A percentile compares a stretch with the other conserved stretches of the same genome.
These are phyloP conservation scores for Homolaphlyctis polyrhiza DNA, from an alignment of 371 early-diverging fungal genomes.

Conservation along the genomic window DNA sequence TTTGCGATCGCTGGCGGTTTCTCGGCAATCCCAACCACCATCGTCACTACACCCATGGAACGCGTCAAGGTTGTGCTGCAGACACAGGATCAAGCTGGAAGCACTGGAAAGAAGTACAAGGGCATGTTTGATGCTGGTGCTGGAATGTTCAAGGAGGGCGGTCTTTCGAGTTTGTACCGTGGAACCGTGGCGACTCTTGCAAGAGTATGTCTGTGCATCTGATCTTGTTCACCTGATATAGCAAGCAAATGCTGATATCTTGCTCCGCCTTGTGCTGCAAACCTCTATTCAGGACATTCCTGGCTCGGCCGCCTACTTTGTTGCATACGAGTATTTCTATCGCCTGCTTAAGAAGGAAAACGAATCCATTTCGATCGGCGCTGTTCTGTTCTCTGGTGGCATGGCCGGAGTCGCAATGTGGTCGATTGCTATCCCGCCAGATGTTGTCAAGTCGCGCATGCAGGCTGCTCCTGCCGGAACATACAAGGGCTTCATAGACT, in stretches of 20 bases:
- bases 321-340: conserved; percentile 89
- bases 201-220: conserved; percentile 31
- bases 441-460: conserved; percentile 94
- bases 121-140: conserved; percentile 43
- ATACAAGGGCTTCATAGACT: conserved; percentile 80
- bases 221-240: too few species aligned
- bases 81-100: conserved; percentile 57
- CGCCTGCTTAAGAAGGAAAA: conserved; percentile 68
- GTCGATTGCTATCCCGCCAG: conserved; percentile 84
- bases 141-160: conserved; percentile 45
- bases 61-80: conserved; percentile 95
- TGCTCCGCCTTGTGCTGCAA: too few species aligned
- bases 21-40: conserved; percentile 91
- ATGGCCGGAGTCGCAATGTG: conserved; percentile 84
- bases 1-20: conserved; percentile 91
- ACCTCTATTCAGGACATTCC: conserved; percentile 67
- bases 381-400: conserved; percentile 90
- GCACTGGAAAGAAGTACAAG: conserved; percentile 51
- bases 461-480: conserved; percentile 94
- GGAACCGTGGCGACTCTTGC: conserved; percentile 92
- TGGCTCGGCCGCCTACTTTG: conserved; percentile 96
- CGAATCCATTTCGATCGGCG: conserved; percentile 62
- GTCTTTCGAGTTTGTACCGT: conserved; percentile 79
- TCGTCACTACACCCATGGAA: conserved; percentile 79
- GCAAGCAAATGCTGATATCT: too few species aligned